Conservation (phyloP, 2,329 filamentous ascomycete species). For the Penicillium oxalicum region DNA sequence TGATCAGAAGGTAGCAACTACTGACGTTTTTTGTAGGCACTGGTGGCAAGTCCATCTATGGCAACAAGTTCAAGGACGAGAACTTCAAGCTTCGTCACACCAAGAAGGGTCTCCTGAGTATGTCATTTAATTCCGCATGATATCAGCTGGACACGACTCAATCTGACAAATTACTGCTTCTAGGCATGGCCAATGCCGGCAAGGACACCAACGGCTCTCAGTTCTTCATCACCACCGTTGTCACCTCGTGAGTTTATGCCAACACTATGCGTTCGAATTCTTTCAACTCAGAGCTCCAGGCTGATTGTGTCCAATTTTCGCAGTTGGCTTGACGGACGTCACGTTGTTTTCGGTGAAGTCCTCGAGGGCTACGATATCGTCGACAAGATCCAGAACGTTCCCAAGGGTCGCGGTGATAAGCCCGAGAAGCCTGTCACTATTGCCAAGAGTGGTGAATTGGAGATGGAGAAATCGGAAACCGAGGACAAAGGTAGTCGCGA, state of each 20-base stretch:
- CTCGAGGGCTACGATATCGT: conserved; percentile 63
- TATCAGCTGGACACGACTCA: conserved; percentile 6
- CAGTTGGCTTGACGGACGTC: conserved; percentile 57
- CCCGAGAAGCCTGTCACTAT: conserved; percentile 57
- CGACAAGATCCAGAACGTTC: conserved; percentile 58
- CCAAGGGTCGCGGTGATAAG: conserved; percentile 53
- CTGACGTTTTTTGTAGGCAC: conserved; percentile 43
- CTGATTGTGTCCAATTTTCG: neutral
- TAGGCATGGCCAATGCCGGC: conserved; percentile 61
- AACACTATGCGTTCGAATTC: neutral
- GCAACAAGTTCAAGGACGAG: conserved; percentile 61
- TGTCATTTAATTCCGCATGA: conserved; percentile 17
- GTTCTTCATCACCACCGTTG: conserved; percentile 61
- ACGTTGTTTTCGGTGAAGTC: conserved; percentile 65
- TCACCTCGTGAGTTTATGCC: conserved; percentile 43
- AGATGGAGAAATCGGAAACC: conserved; percentile 41
- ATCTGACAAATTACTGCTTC: neutral
- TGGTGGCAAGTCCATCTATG: conserved; percentile 64
- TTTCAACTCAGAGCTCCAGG: neutral
- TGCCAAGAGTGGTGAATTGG: conserved; percentile 59
- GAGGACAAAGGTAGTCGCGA: conserved; percentile 58
- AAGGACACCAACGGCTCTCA: conserved; percentile 61
- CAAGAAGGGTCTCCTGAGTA: conserved; percentile 58
- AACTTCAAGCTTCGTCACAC: conserved; percentile 67
- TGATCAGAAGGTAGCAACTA: neutral